Percentiles rank a stretch among this genome's conserved stretches.
Conservation (phyloP, 352 stramenopile genomes). For the Globisporangium uncinulatum region DNA sequence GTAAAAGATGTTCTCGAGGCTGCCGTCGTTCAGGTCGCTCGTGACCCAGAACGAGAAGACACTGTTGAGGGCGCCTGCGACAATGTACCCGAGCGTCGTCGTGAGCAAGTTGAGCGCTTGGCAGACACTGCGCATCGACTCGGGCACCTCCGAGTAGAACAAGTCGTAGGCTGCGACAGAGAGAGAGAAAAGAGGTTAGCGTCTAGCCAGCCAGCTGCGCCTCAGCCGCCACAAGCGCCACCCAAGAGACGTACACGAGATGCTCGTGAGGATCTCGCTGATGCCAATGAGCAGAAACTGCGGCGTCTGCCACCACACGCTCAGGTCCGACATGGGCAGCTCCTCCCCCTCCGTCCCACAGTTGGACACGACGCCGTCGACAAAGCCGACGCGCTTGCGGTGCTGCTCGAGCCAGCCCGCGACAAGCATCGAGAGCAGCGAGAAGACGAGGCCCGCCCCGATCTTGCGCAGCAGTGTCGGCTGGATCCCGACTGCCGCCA, state of each 20-base stretch:
- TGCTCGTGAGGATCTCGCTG: constrained; percentile 87
- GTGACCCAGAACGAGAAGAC: constrained; percentile 90
- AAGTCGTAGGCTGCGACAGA: constrained; percentile 73
- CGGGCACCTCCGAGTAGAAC: constrained; percentile 91
- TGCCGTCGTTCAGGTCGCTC: constrained; percentile 86
- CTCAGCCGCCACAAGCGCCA: neutral
- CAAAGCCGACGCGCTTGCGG: constrained; percentile 48
- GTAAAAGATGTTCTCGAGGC: constrained; percentile 89
- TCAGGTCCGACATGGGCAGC: constrained; percentile 76
- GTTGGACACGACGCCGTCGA: constrained; percentile 56
- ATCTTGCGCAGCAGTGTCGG: constrained; percentile 86
- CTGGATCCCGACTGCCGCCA: constrained; percentile 57
- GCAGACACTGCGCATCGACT: constrained; percentile 88
- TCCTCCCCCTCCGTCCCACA: constrained; percentile 59
- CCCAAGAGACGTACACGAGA: constrained; percentile 56
- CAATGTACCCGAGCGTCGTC: constrained; percentile 86
- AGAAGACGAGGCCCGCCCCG: constrained; percentile 77
- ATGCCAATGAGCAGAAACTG: constrained; percentile 88
- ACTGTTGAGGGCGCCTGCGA: constrained; percentile 76
- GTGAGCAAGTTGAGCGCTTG: constrained; percentile 89
- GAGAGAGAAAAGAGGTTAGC: neutral
- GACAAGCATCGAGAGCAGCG: constrained; percentile 67
- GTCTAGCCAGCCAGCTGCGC: neutral
- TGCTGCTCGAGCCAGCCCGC: constrained; percentile 66
- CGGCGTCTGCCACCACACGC: constrained; percentile 89